Conservation (phyloP, 1,284 basidiomycete genomes). For the Trametes polyzona region DNA sequence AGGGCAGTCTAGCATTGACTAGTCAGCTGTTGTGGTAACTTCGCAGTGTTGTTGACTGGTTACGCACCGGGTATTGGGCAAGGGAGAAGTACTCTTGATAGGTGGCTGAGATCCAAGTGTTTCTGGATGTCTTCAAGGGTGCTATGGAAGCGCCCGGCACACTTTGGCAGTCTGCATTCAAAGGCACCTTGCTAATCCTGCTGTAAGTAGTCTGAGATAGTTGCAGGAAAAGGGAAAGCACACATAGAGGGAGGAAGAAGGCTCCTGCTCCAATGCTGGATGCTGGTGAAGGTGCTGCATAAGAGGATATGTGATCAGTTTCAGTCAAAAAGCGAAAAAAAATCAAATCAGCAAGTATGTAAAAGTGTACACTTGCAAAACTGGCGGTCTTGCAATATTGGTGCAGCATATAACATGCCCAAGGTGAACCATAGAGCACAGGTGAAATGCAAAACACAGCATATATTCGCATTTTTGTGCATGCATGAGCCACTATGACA, state of each 20-base stretch:
- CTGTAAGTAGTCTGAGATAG: neutral
- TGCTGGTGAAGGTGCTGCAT: slow-evolving; percentile 21
- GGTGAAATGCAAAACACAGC: neutral
- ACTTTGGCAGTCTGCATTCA: slow-evolving; percentile 24
- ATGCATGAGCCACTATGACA: neutral
- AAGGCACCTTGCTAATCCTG: slow-evolving; percentile 26
- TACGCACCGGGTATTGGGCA: slow-evolving; percentile 31
- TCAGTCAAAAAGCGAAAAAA: neutral
- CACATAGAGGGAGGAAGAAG: slow-evolving; percentile 2
- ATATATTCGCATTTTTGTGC: neutral
- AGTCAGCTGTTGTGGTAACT: neutral
- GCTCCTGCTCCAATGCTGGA: slow-evolving; percentile 6
- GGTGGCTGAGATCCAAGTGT: slow-evolving; percentile 29
- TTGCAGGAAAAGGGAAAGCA: neutral
- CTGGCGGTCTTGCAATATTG: no score
- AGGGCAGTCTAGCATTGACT: slow-evolving; percentile 15
- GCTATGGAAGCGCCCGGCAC: slow-evolving; percentile 24
- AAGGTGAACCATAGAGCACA: neutral
- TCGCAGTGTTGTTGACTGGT: neutral
- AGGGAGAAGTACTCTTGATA: slow-evolving; percentile 23
- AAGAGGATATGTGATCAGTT: neutral
- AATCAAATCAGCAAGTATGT: neutral
- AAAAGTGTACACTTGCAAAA: no score
- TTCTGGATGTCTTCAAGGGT: slow-evolving; percentile 20
- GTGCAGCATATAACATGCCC: neutral